Percentiles rank a stretch among this genome's conserved stretches.
phyloP scores from a whole-genome alignment of 2,329 filamentous ascomycete genomes.

The Verticillium alfalfae region DNA sequence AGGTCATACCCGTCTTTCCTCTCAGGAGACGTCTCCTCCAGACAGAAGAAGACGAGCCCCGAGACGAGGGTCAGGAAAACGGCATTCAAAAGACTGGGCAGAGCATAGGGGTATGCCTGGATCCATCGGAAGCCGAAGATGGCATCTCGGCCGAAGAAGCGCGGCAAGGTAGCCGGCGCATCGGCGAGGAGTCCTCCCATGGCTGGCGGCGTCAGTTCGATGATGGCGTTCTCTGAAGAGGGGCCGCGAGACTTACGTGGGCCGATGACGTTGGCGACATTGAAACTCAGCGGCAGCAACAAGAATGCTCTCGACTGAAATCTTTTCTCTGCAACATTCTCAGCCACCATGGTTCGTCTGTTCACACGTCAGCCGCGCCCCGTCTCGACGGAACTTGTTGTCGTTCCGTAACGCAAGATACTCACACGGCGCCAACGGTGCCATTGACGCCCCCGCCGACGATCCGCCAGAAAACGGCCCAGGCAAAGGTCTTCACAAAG shows the following conservation, averaged over 20 bases:
- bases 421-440: constrained; percentile 42
- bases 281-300: constrained; percentile 39
- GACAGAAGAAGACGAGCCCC: constrained; percentile 51
- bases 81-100: constrained; percentile 64
- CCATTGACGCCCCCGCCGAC: constrained; percentile 53
- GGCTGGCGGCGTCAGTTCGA: constrained; percentile 20
- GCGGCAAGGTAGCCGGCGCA: constrained; percentile 55
- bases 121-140: constrained; percentile 59
- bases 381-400: not conserved
- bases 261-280: constrained; percentile 35
- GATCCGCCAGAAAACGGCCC: constrained; percentile 59
- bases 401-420: too few relatives aligned
- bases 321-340: constrained; percentile 39
- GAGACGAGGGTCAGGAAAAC: constrained; percentile 52
- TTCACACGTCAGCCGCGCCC: not conserved
- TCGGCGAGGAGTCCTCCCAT: constrained; percentile 65
- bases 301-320: constrained; percentile 41
- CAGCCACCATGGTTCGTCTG: constrained; percentile 42
- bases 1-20: constrained; percentile 39
- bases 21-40: constrained; percentile 56
- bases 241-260: constrained; percentile 26
- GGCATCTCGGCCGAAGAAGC: constrained; percentile 55
- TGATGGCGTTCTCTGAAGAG: too few relatives aligned
- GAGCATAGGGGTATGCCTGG: constrained; percentile 59
- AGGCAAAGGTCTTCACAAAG: constrained; percentile 58